Evolutionary conservation across 2,329 filamentous ascomycete genomes (phyloP).

Genomic region (Bipolaris cookei): DNA sequence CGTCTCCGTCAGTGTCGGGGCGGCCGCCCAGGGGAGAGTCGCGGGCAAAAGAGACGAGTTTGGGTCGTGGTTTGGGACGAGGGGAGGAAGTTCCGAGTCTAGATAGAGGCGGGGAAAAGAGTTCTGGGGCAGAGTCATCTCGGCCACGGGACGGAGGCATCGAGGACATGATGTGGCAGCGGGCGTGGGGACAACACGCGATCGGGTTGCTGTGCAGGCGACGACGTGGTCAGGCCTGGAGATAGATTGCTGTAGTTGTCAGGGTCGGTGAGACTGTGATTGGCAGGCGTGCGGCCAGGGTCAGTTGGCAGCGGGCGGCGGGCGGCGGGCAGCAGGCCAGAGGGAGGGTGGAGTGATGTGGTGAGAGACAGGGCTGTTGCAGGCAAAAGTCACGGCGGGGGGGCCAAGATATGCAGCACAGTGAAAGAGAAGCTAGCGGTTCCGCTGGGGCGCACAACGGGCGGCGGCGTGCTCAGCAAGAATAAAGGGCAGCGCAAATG

Average conservation of each 20-base stretch:
- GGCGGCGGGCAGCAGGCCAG: background rate
- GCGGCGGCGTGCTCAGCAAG: background rate
- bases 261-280: slow-evolving; percentile 21
- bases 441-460: slow-evolving; percentile 4
- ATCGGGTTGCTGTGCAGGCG: slow-evolving; percentile 19
- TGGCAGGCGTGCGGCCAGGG: slow-evolving; percentile 18
- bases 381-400: slow-evolving; percentile 7
- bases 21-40: slow-evolving; percentile 30
- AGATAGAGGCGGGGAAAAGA: slow-evolving; percentile 23
- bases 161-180: slow-evolving; percentile 20
- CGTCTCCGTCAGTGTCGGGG: slow-evolving; percentile 23
- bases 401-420: slow-evolving; percentile 1
- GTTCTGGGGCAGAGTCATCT: slow-evolving; percentile 22
- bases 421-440: slow-evolving; percentile 14
- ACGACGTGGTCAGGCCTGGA: slow-evolving; percentile 23
- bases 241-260: slow-evolving; percentile 6
- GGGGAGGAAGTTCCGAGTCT: slow-evolving; percentile 25
- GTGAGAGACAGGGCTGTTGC: slow-evolving; percentile 12
- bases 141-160: slow-evolving; percentile 7
- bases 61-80: slow-evolving; percentile 32
- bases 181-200: slow-evolving; percentile 13
- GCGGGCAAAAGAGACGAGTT: slow-evolving; percentile 47
- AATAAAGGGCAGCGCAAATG: background rate
- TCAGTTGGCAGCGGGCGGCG: slow-evolving; percentile 1
- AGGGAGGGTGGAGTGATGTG: slow-evolving; percentile 12